Conservation (phyloP, 1,139 yeast species). For the Yamadazyma sp. region DNA sequence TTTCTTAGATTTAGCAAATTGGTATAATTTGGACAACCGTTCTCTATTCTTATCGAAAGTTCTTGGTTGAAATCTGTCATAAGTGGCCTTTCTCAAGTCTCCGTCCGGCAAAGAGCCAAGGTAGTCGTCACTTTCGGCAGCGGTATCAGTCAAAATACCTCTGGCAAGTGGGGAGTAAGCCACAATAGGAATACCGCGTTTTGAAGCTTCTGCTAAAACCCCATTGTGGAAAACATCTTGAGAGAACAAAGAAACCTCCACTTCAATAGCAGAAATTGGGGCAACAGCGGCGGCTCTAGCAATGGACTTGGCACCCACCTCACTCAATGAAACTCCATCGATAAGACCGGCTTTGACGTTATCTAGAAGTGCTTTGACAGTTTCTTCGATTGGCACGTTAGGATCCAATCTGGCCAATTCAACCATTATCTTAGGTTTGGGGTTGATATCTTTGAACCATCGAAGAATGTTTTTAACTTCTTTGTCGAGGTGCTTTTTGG, state of each 20-base stretch:
- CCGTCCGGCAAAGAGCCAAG: slow-evolving; percentile 2
- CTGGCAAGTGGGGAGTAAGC: slow-evolving; percentile 81
- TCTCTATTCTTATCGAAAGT: slow-evolving; percentile 50
- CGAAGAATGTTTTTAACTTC: slow-evolving; percentile 51
- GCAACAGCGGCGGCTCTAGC: slow-evolving; percentile 45
- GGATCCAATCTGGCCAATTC: slow-evolving; percentile 70
- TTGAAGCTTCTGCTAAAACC: slow-evolving; percentile 48
- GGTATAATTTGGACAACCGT: slow-evolving; percentile 43
- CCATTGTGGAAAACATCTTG: slow-evolving; percentile 62
- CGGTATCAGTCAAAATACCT: slow-evolving; percentile 67
- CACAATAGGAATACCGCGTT: slow-evolving; percentile 54
- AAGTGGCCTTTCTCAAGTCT: slow-evolving; percentile 45
- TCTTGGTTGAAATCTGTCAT: slow-evolving; percentile 63
- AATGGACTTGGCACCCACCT: slow-evolving; percentile 61
- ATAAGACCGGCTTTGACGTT: slow-evolving; percentile 55
- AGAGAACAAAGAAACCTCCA: slow-evolving; percentile 68
- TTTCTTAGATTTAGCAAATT: slow-evolving; percentile 38
- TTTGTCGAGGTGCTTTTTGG: slow-evolving; percentile 42
- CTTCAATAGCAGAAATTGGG: slow-evolving; percentile 67
- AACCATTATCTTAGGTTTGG: slow-evolving; percentile 50
- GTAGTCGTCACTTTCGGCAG: slow-evolving; percentile 35
- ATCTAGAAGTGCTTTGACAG: slow-evolving; percentile 49
- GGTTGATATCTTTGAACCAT: slow-evolving; percentile 32
- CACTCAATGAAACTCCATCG: slow-evolving; percentile 69
- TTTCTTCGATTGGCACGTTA: slow-evolving; percentile 45